These are phyloP conservation scores for Mycosphaerelloides madeirae DNA, from an alignment of 2,329 filamentous ascomycete species.

Conservation along the genomic window DNA sequence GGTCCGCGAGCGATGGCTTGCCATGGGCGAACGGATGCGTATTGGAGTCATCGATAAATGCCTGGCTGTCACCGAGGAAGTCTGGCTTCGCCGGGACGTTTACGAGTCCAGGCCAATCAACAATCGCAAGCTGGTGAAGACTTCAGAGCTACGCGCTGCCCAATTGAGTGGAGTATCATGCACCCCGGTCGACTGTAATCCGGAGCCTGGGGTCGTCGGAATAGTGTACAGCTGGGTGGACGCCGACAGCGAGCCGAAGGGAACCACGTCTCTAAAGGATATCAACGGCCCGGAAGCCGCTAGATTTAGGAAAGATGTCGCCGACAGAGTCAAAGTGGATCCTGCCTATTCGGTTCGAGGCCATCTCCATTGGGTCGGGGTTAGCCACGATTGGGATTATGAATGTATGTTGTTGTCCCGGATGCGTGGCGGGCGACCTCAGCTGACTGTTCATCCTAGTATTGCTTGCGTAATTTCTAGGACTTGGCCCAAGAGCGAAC, in stretches of 20 bases:
- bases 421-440: too few relatives aligned
- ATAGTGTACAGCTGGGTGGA: slow-evolving; percentile 31
- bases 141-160: slow-evolving; percentile 28
- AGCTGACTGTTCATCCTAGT: too few relatives aligned
- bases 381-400: slow-evolving; percentile 70
- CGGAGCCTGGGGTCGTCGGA: slow-evolving; percentile 29
- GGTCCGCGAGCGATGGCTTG: slow-evolving; percentile 59
- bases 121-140: slow-evolving; percentile 34
- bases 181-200: slow-evolving; percentile 12
- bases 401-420: slow-evolving; percentile 53
- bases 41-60: slow-evolving; percentile 65
- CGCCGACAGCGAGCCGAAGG: slow-evolving; percentile 11
- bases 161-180: too few relatives aligned
- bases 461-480: too few relatives aligned
- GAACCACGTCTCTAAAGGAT: slow-evolving; percentile 1
- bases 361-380: slow-evolving; percentile 62
- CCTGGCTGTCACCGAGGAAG: slow-evolving; percentile 60
- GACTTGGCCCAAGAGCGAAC: too few relatives aligned
- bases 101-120: slow-evolving; percentile 36
- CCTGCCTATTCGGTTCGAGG: slow-evolving; percentile 61
- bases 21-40: slow-evolving; percentile 58
- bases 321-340: slow-evolving; percentile 15
- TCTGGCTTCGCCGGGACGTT: slow-evolving; percentile 60
- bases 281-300: slow-evolving; percentile 2
- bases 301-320: slow-evolving; percentile 6